Evolutionary conservation across 139 green algal species (phyloP), one percentile per base, ranked within the genome.

Genomic region (Desmodesmus armatus): DNA sequence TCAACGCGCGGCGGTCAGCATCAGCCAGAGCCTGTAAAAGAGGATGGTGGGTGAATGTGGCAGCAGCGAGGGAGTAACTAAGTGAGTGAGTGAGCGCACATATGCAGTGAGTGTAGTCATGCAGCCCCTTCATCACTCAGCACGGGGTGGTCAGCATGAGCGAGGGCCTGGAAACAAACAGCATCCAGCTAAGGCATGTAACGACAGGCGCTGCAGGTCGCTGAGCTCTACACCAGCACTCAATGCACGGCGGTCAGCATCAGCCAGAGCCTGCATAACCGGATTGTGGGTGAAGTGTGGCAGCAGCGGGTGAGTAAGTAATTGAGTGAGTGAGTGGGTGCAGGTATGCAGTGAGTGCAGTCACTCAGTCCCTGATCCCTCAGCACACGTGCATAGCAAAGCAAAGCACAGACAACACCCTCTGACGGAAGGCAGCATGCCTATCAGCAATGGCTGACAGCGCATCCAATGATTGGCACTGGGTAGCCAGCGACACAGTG

Each of bases 141-240:
- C 21, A 19, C 33, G 65, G 19, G n/a, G 65, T 40, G 65, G 25
- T 74, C 65, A 74, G n/a, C 65, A 17, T 29, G 65, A 21, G 65
- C 65, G n/a, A 27, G 17, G n/a, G 17, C 65, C 19, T 39, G 19
- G n/a, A n/a, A n/a, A n/a, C 17, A 21, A 63, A 21, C 17, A 63
- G 17, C 53, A n/a, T n/a, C n/a, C n/a, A n/a, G n/a, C n/a, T n/a
- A n/a, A n/a, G n/a, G n/a, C n/a, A n/a, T n/a, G n/a, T n/a, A n/a
- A n/a, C n/a, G n/a, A n/a, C 53, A 73, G 49, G 49, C 35, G 29
- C 13, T 25, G 80, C 47, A 86, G 2, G 13, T 80, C 67, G 19
- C 43, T 72, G 35, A 86, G 69, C 80, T 86, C 49, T 33, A 44
- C n/a, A 37, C 37, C 80, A 0, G 80, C 80, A 4, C 80, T 69